These are phyloP conservation scores for Gynochthodes officinalis DNA, from an alignment of 257 asterid species.

Conservation along the genomic window DNA sequence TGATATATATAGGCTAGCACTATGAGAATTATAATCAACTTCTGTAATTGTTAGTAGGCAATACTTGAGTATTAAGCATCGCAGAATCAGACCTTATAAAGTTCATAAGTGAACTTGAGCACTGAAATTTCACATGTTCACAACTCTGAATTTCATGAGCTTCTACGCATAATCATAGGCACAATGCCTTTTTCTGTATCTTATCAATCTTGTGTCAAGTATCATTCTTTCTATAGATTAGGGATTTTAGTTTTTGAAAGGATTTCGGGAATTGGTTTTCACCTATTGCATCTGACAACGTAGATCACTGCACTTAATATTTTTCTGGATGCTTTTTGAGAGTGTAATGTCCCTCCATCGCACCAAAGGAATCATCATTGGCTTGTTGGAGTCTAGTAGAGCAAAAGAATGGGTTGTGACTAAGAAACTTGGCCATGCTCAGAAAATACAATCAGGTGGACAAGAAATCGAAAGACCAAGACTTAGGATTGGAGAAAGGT, in stretches of 20 bases:
- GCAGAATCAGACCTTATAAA: neutral
- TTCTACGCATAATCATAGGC: too few species aligned
- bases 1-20: too few species aligned
- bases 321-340: constrained; percentile 91
- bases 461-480: constrained; percentile 56
- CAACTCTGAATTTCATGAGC: too few species aligned
- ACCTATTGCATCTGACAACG: neutral
- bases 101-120: neutral
- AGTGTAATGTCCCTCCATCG: constrained; percentile 94
- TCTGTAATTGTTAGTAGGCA: too few species aligned
- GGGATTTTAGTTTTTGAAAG: neutral
- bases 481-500: constrained; percentile 71
- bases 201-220: neutral
- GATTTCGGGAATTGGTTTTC: neutral
- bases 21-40: neutral
- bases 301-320: constrained; percentile 77
- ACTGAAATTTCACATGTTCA: too few species aligned
- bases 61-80: too few species aligned
- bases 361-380: constrained; percentile 79
- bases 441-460: constrained; percentile 50
- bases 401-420: constrained; percentile 97
- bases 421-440: constrained; percentile 78
- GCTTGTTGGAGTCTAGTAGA: constrained; percentile 82
- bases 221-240: neutral
- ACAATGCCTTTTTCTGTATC: neutral